Evolutionary conservation across 2,329 filamentous ascomycete species (phyloP), one percentile per base, ranked within the genome.

Genomic region (Mariannaea elegans): DNA sequence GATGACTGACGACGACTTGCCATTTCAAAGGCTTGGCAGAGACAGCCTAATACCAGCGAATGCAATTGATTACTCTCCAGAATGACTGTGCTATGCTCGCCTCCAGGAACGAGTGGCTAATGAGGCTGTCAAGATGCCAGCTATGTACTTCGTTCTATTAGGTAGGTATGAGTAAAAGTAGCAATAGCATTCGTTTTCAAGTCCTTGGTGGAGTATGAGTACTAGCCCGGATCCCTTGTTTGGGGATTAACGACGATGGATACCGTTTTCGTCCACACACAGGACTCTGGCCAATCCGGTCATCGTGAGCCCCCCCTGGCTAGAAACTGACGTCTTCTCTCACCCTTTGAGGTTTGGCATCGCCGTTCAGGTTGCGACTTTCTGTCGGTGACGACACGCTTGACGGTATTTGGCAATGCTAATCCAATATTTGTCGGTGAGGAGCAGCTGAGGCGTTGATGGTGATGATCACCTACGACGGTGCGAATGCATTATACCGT

Each of bases 391-490:
- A 49, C 47, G 47, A 48, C 32, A 44, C 52, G 31, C 65, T 66
- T 65, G 64, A 62, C 64, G 58, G 42, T 16, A 52, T 55, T 62
- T 59, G 58, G 56, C 48, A 42, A 50, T 41, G 34, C 42, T 32
- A 48, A 53, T 31, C 23, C n/a, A 36, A 51, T 61, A 53, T 45
- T 41, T 49, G 27, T 59, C 50, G 54, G 36, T 52, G 34, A 61
- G 59, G 58, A 56, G 49, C 51, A 24, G 49, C 61, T 56, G 56
- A 65, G 63, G 39, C 58, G 5, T 27, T 65, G n/a, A n/a, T 63
- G 44, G 65, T 63, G 57, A 32, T 36, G 65, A 69, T 69, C 65
- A 45, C 56, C 63, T 47, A 41, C 53, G 47, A 39, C 52, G 51
- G 56, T 48, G 50, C 36, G 58, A 63, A 62, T 57, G 50, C 24